Conservation (phyloP, 495 filamentous ascomycete species). For the Xylaria scruposa region DNA sequence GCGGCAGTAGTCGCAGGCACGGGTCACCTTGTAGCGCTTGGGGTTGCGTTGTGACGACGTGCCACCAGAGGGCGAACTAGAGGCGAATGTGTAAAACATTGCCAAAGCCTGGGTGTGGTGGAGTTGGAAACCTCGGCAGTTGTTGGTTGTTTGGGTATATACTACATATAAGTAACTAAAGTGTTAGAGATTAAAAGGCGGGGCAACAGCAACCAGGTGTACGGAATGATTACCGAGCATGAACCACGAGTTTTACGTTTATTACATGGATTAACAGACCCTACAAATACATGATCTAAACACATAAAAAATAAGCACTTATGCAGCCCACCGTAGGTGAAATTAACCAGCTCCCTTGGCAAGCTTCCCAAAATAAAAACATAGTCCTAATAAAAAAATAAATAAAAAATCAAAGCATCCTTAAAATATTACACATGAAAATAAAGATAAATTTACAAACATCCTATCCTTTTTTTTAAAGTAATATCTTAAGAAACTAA, state of each 20-base stretch:
- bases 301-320: no score
- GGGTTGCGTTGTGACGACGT: slow-evolving; percentile 16
- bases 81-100: background rate
- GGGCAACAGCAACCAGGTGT: background rate
- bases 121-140: background rate
- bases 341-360: no score
- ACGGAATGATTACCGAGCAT: background rate
- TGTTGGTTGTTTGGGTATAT: background rate
- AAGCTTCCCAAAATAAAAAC: no score
- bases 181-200: background rate
- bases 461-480: no score
- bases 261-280: background rate
- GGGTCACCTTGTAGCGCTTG: slow-evolving; percentile 38
- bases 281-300: no score
- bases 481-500: no score
- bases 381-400: no score
- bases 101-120: background rate
- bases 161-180: background rate
- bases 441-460: no score
- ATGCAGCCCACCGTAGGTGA: no score
- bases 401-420: no score
- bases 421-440: no score
- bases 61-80: background rate
- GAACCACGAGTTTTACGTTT: background rate
- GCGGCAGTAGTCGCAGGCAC: slow-evolving; percentile 43